Percentiles rank a stretch among this genome's conserved stretches.
phyloP scores from a whole-genome alignment of 2,329 filamentous ascomycete species.

The Hypoxylon sp. region DNA sequence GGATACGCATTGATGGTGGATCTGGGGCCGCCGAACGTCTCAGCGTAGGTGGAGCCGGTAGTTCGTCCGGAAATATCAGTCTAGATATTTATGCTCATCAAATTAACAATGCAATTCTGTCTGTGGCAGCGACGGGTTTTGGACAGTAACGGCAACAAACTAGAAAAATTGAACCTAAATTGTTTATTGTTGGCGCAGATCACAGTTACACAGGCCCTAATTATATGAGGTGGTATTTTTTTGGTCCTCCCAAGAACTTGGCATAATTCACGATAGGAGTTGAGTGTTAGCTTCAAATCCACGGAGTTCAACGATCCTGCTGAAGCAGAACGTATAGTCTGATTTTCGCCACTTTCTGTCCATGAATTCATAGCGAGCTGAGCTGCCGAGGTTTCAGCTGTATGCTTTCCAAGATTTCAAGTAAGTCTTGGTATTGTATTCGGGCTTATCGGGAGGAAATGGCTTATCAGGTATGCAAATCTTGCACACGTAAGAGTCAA shows the following conservation, averaged over 20 bases:
- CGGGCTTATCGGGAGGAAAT: background rate
- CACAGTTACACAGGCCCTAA: background rate
- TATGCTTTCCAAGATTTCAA: background rate
- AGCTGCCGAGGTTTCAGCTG: background rate
- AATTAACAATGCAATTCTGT: background rate
- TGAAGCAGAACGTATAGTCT: background rate
- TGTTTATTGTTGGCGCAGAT: background rate
- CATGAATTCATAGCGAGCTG: background rate
- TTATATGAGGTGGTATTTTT: background rate
- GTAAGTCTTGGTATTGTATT: background rate
- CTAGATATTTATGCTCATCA: background rate
- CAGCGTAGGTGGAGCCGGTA: background rate
- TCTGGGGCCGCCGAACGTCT: background rate
- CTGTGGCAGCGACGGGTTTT: background rate
- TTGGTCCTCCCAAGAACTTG: too few species aligned
- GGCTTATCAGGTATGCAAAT: background rate
- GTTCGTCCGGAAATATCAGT: background rate
- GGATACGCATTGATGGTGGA: slow-evolving; percentile 2
- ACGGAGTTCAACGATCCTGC: too few species aligned
- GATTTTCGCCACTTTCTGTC: background rate
- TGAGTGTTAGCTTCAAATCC: too few species aligned
- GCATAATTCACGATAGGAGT: too few species aligned
- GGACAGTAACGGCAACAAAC: background rate
- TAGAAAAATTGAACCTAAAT: background rate
- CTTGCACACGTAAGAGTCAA: background rate